Evolutionary conservation across 176 grass and related monocot species (phyloP), one percentile per base, ranked within the genome.

Genomic region (Alopecurus myosuroides): DNA sequence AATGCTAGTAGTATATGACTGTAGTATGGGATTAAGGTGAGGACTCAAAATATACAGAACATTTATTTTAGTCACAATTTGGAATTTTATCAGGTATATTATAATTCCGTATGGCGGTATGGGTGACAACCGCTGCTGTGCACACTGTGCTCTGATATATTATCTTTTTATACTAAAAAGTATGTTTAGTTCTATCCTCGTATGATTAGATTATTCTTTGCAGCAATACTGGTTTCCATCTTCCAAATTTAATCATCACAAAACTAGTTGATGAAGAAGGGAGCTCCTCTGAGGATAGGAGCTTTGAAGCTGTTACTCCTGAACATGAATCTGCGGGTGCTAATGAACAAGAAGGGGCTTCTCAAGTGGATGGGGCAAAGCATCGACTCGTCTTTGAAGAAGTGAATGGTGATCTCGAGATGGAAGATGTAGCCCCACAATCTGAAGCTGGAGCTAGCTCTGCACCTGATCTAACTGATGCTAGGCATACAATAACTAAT

Each of bases 281-380:
- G 74, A 88, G 77, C 79, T 78, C 88, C 77, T 94, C 88, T 58
- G 92, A 93, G 77, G 93, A 98, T 70, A 92, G 81, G 77, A 88
- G 87, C 80, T 98, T 98, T 44, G 97, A 98, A 87, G 97, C 89
- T 77, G 91, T 98, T 84, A 98, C 96, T 77, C 96, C 96, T 83
- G 96, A 95, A 82, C 80, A 63, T 66, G 80, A 88, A 79, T 63
- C 77, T 68, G 49, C 61, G 20, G 76, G 66, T 77, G 83, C 84
- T 91, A 73, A 83, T 78, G 92, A 91, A 55, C 90, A 84, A 53
- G 85, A 46, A 33, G 85, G 39, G 31, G 61, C 25, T 26, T 79
- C 53, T 76, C 78, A 93, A 30, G 67, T 79, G 82, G 86, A 87
- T 75, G 30, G 70, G 66, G 70, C 56, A 15, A 94, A 89, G 52